A percentile compares a stretch with the other conserved stretches of the same genome.
These are phyloP conservation scores for Camelina neglecta DNA, from an alignment of 345 rosid species.

Conservation along the genomic window DNA sequence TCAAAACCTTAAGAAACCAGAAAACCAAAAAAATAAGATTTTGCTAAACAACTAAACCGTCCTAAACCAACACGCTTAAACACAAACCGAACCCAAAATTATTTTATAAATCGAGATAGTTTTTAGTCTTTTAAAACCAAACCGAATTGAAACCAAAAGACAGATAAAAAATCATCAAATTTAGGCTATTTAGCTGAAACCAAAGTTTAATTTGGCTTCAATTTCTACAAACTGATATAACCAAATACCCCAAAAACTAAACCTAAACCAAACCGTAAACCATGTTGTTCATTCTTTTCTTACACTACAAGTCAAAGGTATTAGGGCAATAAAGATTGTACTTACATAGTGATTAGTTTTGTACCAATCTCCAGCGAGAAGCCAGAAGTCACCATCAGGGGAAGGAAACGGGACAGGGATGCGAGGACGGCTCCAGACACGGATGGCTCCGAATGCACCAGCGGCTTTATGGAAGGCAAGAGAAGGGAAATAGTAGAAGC, in stretches of 20 bases:
- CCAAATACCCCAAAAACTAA: too few species aligned
- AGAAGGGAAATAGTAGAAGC: constrained; percentile 88
- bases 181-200: too few species aligned
- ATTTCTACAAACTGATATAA: too few species aligned
- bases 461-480: constrained; percentile 91
- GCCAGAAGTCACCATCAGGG: constrained; percentile 71
- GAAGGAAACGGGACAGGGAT: constrained; percentile 85
- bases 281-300: not conserved
- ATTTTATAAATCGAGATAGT: too few species aligned
- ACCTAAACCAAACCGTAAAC: not conserved
- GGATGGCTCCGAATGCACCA: constrained; percentile 83
- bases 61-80: not conserved
- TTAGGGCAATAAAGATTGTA: not conserved
- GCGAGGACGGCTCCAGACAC: constrained; percentile 81
- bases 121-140: too few species aligned
- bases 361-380: constrained; percentile 94
- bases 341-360: constrained; percentile 74
- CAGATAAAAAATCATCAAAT: too few species aligned
- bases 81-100: too few species aligned
- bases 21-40: not conserved
- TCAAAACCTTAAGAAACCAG: constrained; percentile 48
- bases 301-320: not conserved
- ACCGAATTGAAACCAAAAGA: too few species aligned
- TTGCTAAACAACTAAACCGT: not conserved
- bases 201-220: too few species aligned